These are phyloP conservation scores for Globisporangium spiculum DNA, from an alignment of 352 stramenopile genomes.

Conservation along the genomic window DNA sequence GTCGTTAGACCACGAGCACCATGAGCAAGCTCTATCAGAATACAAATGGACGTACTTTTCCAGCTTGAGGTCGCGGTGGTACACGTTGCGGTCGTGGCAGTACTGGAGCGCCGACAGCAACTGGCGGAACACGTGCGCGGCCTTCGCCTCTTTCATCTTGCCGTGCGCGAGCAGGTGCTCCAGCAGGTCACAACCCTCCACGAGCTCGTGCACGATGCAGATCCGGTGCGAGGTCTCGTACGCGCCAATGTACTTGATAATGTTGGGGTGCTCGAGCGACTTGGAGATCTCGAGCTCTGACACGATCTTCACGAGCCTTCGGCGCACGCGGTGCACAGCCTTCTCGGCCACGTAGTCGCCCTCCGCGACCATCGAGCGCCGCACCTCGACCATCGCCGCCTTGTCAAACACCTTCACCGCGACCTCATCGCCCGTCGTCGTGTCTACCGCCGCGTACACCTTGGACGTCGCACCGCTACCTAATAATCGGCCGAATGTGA, in stretches of 20 bases:
- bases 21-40: not conserved
- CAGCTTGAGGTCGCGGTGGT: constrained; percentile 94
- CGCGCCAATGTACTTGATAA: constrained; percentile 71
- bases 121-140: constrained; percentile 63
- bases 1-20: too few relatives aligned
- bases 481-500: constrained; percentile 59
- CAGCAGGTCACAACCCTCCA: constrained; percentile 68
- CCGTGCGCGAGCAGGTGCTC: constrained; percentile 68
- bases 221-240: constrained; percentile 80
- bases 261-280: constrained; percentile 70
- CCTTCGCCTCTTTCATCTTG: constrained; percentile 66
- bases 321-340: constrained; percentile 63
- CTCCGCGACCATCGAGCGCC: constrained; percentile 73
- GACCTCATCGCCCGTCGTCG: constrained; percentile 38
- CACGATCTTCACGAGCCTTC: constrained; percentile 74
- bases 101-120: constrained; percentile 92
- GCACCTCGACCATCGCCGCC: constrained; percentile 71
- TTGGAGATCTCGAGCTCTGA: constrained; percentile 83
- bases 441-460: constrained; percentile 67
- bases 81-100: constrained; percentile 89
- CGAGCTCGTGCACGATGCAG: constrained; percentile 78
- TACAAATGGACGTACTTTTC: constrained; percentile 77
- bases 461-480: constrained; percentile 75
- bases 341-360: constrained; percentile 57
- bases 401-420: constrained; percentile 87